Percentiles rank a stretch among this genome's conserved stretches.
Conservation (phyloP, 805 yeast species). For the Candida glaebosa region DNA sequence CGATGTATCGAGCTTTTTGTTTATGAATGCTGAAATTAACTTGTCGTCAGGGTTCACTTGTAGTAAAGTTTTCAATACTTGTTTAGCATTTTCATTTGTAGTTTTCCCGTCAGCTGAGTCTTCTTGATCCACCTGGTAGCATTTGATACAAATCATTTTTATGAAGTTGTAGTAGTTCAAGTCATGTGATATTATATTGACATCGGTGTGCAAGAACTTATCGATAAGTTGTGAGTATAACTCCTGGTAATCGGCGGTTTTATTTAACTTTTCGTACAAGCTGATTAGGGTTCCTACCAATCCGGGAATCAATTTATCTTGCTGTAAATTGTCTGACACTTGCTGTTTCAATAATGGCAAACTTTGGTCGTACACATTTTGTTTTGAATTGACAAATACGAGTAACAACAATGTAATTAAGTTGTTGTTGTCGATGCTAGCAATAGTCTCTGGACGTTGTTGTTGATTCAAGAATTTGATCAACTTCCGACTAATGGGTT, state of each 20-base stretch:
- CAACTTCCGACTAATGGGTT: constrained; percentile 18
- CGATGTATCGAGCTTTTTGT: constrained; percentile 16
- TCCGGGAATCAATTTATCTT: constrained; percentile 41
- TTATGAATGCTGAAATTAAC: constrained; percentile 20
- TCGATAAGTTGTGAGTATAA: constrained; percentile 15
- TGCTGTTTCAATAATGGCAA: constrained; percentile 33
- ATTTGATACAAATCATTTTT: constrained; percentile 29
- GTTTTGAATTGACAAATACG: constrained; percentile 20
- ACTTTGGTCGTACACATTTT: constrained; percentile 27
- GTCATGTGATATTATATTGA: constrained; percentile 11
- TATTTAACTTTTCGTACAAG: constrained; percentile 38
- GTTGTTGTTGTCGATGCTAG: constrained; percentile 11
- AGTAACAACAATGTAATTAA: constrained; percentile 27
- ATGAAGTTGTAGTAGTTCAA: constrained; percentile 21
- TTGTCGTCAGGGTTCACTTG: constrained; percentile 20
- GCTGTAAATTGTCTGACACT: constrained; percentile 11
- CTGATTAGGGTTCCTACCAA: constrained; percentile 48
- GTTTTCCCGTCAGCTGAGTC: constrained; percentile 4
- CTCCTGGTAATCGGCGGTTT: constrained; percentile 22
- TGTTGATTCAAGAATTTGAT: constrained; percentile 14
- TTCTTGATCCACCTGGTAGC: constrained; percentile 10
- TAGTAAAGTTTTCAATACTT: constrained; percentile 20
- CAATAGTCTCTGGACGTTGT: background rate
- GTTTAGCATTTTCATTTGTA: constrained; percentile 10
- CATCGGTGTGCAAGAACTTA: constrained; percentile 10